Percentiles rank a stretch among this genome's conserved stretches.
phyloP scores from a whole-genome alignment of 768 basidiomycete species.

The Boletus edulis region DNA sequence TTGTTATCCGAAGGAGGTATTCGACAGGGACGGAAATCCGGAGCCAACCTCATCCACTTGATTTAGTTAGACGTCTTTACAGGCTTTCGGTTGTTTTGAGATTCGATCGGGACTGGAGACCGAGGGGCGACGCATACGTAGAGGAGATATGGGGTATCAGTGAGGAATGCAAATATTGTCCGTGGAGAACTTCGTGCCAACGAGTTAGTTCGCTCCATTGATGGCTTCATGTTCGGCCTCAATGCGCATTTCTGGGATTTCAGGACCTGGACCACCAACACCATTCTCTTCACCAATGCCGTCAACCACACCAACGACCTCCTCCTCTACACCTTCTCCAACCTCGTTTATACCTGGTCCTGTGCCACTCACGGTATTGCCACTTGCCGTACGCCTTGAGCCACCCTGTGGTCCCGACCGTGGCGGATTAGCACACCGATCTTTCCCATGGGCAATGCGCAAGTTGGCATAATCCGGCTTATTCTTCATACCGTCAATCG shows the following conservation, averaged over 20 bases:
- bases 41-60: constrained; percentile 48
- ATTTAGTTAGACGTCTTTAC: constrained; percentile 29
- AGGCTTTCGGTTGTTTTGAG: constrained; percentile 34
- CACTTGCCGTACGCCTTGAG: constrained; percentile 46
- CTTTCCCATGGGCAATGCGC: constrained; percentile 93
- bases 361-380: constrained; percentile 30
- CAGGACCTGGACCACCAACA: constrained; percentile 24
- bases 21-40: constrained; percentile 32
- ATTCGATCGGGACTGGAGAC: constrained; percentile 20
- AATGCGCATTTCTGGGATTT: constrained; percentile 43
- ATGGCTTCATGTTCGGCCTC: constrained; percentile 33
- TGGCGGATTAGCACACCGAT: constrained; percentile 92
- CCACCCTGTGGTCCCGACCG: constrained; percentile 78
- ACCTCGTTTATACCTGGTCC: constrained; percentile 12
- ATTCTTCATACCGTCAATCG: constrained; percentile 93
- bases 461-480: constrained; percentile 88
- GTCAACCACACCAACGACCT: constrained; percentile 17
- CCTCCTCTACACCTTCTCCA: constrained; percentile 25
- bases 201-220: constrained; percentile 22
- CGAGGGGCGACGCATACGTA: constrained; percentile 27
- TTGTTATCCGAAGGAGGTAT: constrained; percentile 4
- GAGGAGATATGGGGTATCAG: constrained; percentile 28
- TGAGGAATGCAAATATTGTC: constrained; percentile 30
- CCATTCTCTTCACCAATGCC: constrained; percentile 25
- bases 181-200: constrained; percentile 15